Base-by-base conservation (phyloP, 192 early-diverging fungal species). In the Chytriomyces hyalinus region DNA sequence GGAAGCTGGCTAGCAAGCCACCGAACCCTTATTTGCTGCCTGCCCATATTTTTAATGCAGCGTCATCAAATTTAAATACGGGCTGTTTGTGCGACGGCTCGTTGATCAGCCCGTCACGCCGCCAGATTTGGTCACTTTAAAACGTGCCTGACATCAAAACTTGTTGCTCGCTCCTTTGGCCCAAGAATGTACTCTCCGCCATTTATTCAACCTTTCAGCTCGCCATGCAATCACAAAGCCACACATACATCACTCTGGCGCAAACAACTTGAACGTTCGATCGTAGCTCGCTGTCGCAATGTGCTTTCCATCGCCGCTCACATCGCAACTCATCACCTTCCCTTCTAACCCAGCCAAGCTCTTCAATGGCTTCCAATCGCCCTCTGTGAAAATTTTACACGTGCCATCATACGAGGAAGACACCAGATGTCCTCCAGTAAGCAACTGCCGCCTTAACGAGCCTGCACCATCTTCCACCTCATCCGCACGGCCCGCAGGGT, bases 211-310 rank as follows among this genome's bases (percentile, higher is more conserved):
- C 36, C 2, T 2, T 4, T 36, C 36, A 36, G 36, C 36, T 36
- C 36, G 36, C 0, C 15, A 57, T 57, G 13, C 53, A 57, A 57
- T 57, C 53, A 5, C 53, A 57, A 57, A 57, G 20, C 20, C 53
- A 20, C 13, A 20, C 3, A 57, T 11, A 65, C 22, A n/a, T 70
- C 24, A 76, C 50, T 81, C 71, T 7, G 69, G 78, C 13, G 81
- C 47, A 76, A 85, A 97, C 11, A 99, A 85, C 83, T 99, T 99
- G 82, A 98, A 97, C 0, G 97, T 97, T 48, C 96, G 90, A 81
- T 99, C 97, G 73, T 91, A 97, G 10, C 92, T 92, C 51, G 92
- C 84, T 5, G 96, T 96, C 0, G 88, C 95, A 80, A 99, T 90
- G 77, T 89, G 97, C 67, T 87, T 85, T 48, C 94, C 93, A 83